phyloP scores from a whole-genome alignment of 2,329 filamentous ascomycete species.

The Aspergillus bombycis region DNA sequence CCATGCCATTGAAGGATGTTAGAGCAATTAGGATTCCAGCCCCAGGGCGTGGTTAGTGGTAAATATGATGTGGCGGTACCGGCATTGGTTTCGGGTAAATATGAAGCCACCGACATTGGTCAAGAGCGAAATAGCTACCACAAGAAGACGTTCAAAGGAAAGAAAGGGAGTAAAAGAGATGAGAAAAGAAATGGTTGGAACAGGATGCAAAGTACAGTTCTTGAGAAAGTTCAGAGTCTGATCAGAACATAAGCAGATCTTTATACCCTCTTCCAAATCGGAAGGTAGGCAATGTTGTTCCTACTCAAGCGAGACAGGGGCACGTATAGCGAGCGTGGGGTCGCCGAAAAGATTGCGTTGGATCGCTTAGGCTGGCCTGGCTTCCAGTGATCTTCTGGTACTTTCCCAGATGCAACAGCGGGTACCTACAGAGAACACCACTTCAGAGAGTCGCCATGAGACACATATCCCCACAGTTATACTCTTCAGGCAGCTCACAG shows the following conservation, averaged over 20 bases:
- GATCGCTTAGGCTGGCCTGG: background rate
- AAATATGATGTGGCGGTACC: background rate
- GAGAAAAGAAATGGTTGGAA: background rate
- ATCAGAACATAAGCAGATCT: background rate
- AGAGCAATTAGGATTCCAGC: background rate
- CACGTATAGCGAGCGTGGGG: background rate
- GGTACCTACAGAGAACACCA: background rate
- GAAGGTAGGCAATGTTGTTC: background rate
- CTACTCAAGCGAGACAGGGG: background rate
- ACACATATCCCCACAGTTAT: background rate
- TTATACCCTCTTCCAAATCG: background rate
- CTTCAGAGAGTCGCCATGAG: background rate
- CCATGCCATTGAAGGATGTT: background rate
- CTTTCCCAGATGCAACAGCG: background rate
- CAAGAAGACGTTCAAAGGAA: background rate
- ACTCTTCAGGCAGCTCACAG: background rate
- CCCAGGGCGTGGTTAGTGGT: background rate
- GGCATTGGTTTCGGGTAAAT: background rate
- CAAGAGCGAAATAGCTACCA: background rate
- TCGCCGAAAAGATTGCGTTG: background rate
- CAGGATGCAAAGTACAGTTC: background rate
- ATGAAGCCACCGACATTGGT: background rate
- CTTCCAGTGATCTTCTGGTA: background rate
- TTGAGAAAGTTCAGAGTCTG: too few relatives aligned
- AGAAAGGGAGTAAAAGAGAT: background rate